A percentile compares a stretch with the other conserved stretches of the same genome.
Conservation (phyloP, 2,329 filamentous ascomycete genomes). For the Hypoxylon sp. region DNA sequence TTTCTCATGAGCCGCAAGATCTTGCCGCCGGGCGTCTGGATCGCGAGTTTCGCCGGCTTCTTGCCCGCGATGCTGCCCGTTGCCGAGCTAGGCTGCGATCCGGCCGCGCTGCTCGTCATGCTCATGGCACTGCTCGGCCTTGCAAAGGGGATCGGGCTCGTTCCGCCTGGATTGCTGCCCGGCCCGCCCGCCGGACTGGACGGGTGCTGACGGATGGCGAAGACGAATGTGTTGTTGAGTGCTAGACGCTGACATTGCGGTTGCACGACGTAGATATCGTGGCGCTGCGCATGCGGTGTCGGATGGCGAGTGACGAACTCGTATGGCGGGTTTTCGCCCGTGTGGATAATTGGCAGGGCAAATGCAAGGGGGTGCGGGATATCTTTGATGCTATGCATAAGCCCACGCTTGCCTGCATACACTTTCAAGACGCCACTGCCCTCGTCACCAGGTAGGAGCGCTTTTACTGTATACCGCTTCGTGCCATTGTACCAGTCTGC, state of each 20-base stretch:
- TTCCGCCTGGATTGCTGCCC: slow-evolving; percentile 59
- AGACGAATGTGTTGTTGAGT: slow-evolving; percentile 98
- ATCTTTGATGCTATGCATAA: slow-evolving; percentile 98
- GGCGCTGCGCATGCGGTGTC: slow-evolving; percentile 95
- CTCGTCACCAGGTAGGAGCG: slow-evolving; percentile 90
- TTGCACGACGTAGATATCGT: slow-evolving; percentile 97
- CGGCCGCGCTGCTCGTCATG: slow-evolving; percentile 70
- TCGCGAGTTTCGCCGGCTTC: slow-evolving; percentile 95
- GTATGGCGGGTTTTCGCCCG: slow-evolving; percentile 92
- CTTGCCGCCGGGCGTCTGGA: slow-evolving; percentile 94
- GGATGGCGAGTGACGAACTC: slow-evolving; percentile 94
- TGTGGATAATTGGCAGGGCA: slow-evolving; percentile 89
- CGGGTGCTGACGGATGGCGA: slow-evolving; percentile 93
- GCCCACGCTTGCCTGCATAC: slow-evolving; percentile 92
- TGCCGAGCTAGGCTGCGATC: slow-evolving; percentile 70
- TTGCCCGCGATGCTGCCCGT: slow-evolving; percentile 69
- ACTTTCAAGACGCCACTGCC: slow-evolving; percentile 89
- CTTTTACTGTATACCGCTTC: slow-evolving; percentile 95
- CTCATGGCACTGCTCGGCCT: slow-evolving; percentile 76
- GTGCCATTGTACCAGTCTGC: slow-evolving; percentile 90
- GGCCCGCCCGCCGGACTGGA: slow-evolving; percentile 61
- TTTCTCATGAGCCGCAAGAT: slow-evolving; percentile 90
- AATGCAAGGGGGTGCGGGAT: slow-evolving; percentile 94
- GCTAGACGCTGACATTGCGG: slow-evolving; percentile 92
- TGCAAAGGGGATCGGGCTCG: slow-evolving; percentile 73